phyloP scores from a whole-genome alignment of 2,329 filamentous ascomycete genomes.

The Pyricularia grisea region DNA sequence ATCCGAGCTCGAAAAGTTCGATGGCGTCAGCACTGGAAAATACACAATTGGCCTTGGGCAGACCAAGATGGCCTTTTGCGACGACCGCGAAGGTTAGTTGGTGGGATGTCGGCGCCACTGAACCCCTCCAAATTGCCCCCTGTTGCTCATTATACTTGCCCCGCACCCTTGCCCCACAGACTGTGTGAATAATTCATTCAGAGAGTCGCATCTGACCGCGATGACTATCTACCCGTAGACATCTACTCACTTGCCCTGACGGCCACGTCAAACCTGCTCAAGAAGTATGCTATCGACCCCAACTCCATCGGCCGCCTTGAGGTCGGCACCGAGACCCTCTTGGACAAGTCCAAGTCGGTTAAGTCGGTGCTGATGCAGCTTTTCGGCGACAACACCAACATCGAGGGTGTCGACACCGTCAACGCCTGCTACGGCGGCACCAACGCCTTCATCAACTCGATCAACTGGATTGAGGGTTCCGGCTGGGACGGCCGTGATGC shows the following conservation, averaged over 20 bases:
- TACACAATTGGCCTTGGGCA: constrained; percentile 88
- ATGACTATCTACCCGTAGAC: constrained; percentile 38
- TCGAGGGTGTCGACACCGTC: constrained; percentile 74
- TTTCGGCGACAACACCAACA: constrained; percentile 73
- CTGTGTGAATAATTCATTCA: not conserved
- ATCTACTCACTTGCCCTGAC: constrained; percentile 83
- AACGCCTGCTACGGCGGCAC: constrained; percentile 85
- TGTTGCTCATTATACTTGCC: not conserved
- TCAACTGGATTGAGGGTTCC: constrained; percentile 83
- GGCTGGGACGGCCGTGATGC: constrained; percentile 78
- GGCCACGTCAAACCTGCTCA: constrained; percentile 65
- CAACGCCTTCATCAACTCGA: constrained; percentile 72
- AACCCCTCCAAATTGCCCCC: not conserved
- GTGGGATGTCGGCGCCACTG: not conserved
- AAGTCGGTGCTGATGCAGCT: constrained; percentile 85
- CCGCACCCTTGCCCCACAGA: not conserved
- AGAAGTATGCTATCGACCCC: constrained; percentile 75
- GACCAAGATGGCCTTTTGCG: constrained; percentile 88
- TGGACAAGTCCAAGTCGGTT: constrained; percentile 88
- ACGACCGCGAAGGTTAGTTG: constrained; percentile 73
- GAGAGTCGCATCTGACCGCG: not conserved
- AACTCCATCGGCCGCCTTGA: constrained; percentile 72
- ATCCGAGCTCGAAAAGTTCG: constrained; percentile 73
- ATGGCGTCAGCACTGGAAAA: constrained; percentile 73
- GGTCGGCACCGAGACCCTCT: constrained; percentile 76